Base-by-base conservation (phyloP, 2,329 filamentous ascomycete species). In the Colletotrichum echinochloae region DNA sequence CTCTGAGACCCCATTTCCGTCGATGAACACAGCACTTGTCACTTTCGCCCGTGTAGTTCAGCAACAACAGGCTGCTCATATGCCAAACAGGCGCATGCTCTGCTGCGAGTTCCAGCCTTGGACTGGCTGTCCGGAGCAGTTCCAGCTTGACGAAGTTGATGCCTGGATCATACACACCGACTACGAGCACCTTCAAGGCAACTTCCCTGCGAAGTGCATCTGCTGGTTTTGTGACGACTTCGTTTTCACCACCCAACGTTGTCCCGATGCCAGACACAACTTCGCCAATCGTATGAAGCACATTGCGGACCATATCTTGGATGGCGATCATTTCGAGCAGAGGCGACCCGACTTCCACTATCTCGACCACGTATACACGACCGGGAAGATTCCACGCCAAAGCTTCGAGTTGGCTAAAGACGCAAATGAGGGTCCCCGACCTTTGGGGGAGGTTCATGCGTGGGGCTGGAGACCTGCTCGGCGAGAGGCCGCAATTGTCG, bases 211-310 rank as follows among this genome's bases (percentile, higher is more conserved):
- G 0, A 73, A 73, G 14, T 79, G 79, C 5, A 63, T 81, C 0
- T 90, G 88, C 73, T 87, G 83, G 82, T 89, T 87, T 70, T 90
- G 88, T 73, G 79, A 84, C 64, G 55, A 75, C 0, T 62, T 68
- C 6, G 18, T 39, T 0, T 86, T 85, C 66, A 73, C 74, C 7
- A 72, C 78, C 3, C 35, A 54, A 23, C 57, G 75, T 20, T 71
- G 60, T 12, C 54, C 59, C n/a, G 54, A 62, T 2, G 74, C 51
- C 16, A 63, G 60, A 1, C 12, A 9, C 2, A 81, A 79, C 41
- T 86, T 84, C 65, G 39, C 67, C 0, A 23, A 72, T 1, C 82
- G 87, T 2, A 85, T 89, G 84, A 37, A 75, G 3, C 88, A 90
- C 72, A 85, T 89, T 60, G 80, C 77, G 0, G 65, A 67, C 0